A percentile compares a stretch with the other conserved stretches of the same genome.
Evolutionary conservation across 176 grass and related monocot species (phyloP).

Genomic region (Thalia dealbata): DNA sequence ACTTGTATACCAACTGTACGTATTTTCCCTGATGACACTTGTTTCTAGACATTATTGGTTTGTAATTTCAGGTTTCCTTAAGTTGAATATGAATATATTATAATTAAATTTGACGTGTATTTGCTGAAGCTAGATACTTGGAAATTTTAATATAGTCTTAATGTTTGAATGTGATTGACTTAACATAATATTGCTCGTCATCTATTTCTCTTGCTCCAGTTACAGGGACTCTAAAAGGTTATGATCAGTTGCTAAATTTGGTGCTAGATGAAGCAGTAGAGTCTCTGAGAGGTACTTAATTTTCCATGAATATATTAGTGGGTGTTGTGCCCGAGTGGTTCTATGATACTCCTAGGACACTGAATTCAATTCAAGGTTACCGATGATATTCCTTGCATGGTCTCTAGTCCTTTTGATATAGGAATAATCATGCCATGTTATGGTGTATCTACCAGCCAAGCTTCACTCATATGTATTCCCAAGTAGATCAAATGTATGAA

Average conservation of each 20-base stretch:
- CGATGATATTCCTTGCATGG: no score
- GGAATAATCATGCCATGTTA: no score
- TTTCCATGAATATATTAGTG: neutral
- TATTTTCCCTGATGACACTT: no score
- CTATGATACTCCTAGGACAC: neutral
- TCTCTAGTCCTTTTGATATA: no score
- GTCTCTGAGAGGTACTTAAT: conserved; percentile 46
- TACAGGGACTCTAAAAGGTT: conserved; percentile 72
- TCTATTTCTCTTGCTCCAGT: conserved; percentile 27
- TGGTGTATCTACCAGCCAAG: no score
- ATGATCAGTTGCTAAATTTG: conserved; percentile 76
- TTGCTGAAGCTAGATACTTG: neutral
- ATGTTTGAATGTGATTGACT: neutral
- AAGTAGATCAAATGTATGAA: no score
- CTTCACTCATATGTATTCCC: no score
- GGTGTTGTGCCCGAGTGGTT: neutral
- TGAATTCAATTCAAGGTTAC: no score
- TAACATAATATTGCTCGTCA: neutral
- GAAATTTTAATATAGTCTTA: neutral
- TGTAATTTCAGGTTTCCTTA: neutral
- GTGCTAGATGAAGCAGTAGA: conserved; percentile 85
- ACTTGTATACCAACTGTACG: no score
- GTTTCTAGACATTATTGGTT: neutral
- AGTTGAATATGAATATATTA: neutral
- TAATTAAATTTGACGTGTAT: neutral